Evolutionary conservation across 2,329 filamentous ascomycete species (phyloP), one percentile per base, ranked within the genome.

Genomic region (Zymoseptoria brevis): DNA sequence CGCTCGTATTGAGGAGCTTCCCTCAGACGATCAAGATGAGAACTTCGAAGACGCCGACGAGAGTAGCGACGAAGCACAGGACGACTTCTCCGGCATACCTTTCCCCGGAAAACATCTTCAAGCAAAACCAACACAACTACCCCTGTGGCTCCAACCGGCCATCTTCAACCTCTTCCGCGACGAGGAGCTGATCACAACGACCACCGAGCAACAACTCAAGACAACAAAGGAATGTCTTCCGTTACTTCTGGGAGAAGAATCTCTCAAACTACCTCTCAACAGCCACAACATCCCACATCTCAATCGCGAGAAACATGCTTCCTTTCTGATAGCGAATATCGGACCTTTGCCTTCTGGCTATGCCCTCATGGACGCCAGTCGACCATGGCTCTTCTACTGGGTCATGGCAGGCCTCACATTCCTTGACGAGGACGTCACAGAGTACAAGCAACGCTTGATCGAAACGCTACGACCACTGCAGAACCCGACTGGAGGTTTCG

Each of bases 381-480:
- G 93, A 57, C 92, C 94, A 8, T 99, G 94, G 94, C 83, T 96
- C 69, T 81, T 96, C 64, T 97, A 96, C 77, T 99, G 94, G 94
- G 88, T 84, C 56, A 79, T 97, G 57, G 84, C 87, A 35, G 90
- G 84, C 2, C 79, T 99, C 64, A 79, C 82, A 24, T 79, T 92
- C 35, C 77, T 99, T 54, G 91, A 90, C 53, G 84, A 91, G 70
- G 89, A 96, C 71, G 74, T 84, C 48, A 78, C 76, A 7, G 69
- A 72, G 57, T 93, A 90, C 73, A 83, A 87, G 58, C 77, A 87
- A 64, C 80, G 82, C 75, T 83, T 77, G 64, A 79, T 75, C 26
- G 82, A 85, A 61, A 96, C 92, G 6, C 86, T 94, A 55, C 81
- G 80, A 53, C 84, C 89, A 51, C 86, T 93, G 75, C 94, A 97